Conservation (phyloP, 441 rosid species). For the Erodium texanum region DNA sequence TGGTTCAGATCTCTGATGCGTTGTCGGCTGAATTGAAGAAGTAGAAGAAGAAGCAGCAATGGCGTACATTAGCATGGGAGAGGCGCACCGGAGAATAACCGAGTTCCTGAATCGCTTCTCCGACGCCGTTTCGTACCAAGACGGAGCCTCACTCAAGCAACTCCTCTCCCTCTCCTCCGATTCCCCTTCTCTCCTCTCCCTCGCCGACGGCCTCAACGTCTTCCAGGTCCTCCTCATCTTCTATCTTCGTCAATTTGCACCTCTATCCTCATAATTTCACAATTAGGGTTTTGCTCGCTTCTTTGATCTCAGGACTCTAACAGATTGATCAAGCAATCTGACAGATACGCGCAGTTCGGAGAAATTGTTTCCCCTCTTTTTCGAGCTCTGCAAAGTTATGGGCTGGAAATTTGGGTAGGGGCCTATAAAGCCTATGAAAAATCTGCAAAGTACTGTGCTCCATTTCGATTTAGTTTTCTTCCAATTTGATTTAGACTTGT, state of each 20-base stretch:
- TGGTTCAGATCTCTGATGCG: background rate
- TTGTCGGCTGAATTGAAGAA: background rate
- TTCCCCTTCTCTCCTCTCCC: slow-evolving; percentile 50
- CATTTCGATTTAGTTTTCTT: too few relatives aligned
- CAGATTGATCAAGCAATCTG: slow-evolving; percentile 70
- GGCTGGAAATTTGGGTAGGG: slow-evolving; percentile 57
- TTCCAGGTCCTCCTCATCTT: slow-evolving; percentile 42
- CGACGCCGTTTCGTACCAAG: slow-evolving; percentile 60
- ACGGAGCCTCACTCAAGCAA: slow-evolving; percentile 47
- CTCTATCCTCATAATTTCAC: background rate
- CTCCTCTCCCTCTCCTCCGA: slow-evolving; percentile 62
- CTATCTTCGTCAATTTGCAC: too few relatives aligned
- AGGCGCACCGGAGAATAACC: slow-evolving; percentile 72
- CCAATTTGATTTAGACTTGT: too few relatives aligned
- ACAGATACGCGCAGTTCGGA: slow-evolving; percentile 52
- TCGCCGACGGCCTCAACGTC: slow-evolving; percentile 78
- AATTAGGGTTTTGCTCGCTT: background rate
- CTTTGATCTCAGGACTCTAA: slow-evolving; percentile 49
- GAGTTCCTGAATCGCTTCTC: slow-evolving; percentile 67
- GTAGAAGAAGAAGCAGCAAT: slow-evolving; percentile 26
- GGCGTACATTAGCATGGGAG: slow-evolving; percentile 86
- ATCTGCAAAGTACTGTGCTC: slow-evolving; percentile 50
- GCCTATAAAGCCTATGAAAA: slow-evolving; percentile 71
- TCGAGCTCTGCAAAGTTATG: slow-evolving; percentile 67
- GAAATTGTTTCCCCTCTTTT: slow-evolving; percentile 55